Evolutionary conservation across 768 basidiomycete genomes (phyloP), one percentile per base, ranked within the genome.

Genomic region (Hydnomerulius pinastri): DNA sequence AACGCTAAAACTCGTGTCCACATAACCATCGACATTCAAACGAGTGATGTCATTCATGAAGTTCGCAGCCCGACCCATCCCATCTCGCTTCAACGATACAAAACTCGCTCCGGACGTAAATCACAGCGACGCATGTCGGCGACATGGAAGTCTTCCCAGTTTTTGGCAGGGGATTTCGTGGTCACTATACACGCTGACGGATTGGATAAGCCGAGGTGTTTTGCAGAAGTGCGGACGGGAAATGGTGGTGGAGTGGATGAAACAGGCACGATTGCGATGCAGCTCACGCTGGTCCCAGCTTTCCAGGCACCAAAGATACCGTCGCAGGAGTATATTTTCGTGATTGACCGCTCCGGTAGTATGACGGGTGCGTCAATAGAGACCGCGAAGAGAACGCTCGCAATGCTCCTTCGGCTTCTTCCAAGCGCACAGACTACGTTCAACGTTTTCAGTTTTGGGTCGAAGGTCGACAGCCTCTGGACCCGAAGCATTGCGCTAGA

Each of bases 361-460:
- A 86, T 86, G 85, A 0, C 0, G 0, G 62, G 62, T 20, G 33
- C 21, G 10, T 58, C 76, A 5, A 78, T 84, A 2, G 70, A 70
- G 29, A 75, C 70, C 2, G 81, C 82, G 6, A 82, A 77, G 53
- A 50, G 62, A 25, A 78, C 81, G 0, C 63, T 85, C 27, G 40
- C 41, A 0, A 68, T 80, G 54, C 58, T 86, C 0, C 66, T 86
- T 13, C 73, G 70, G 6, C 70, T 81, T 57, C 68, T 86, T 4
- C 80, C 82, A 0, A 48, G 36, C 21, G 30, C 53, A 0, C 68
- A 68, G 4, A 77, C 81, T 0, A 56, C 43, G 1, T 81, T 86
- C 70, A 86, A 86, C 44, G 70, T 86, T n/a, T 71, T 80, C 46
- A 77, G 76, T 46, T 86, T 86, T 56, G 81, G 80, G 0, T 41